Evolutionary conservation across 163 green algal species (phyloP), one percentile per base, ranked within the genome.

Genomic region (Prototheca cutis): DNA sequence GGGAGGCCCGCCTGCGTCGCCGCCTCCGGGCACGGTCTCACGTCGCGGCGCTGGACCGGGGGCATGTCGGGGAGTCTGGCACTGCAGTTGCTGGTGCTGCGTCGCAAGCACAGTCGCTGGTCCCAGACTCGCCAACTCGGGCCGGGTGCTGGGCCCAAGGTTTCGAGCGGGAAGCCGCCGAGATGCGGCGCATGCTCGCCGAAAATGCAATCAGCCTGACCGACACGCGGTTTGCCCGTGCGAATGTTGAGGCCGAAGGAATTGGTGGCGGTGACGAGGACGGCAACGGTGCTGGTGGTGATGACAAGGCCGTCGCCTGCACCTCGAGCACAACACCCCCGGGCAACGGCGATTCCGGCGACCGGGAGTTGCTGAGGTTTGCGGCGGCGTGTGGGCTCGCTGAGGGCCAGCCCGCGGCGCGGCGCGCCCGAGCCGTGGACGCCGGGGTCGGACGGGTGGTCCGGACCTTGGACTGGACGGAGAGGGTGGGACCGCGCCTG

Each of bases 351-450:
- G 36, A 68, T 47, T 36, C 5, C 49, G 66, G 34, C n/a, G 23
- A 75, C 33, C 61, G 69, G 17, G 75, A 83, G 65, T 65, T 83
- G 29, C 28, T 83, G 53, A 65, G 75, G 42, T 82, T 70, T 58
- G 72, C 65, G 28, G 36, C 36, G 19, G 56, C 58, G 24, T 64
- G 51, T 25, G 75, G 75, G 18, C 40, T 83, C 40, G 40, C 34
- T 25, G 59, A 78, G 63, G 65, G 72, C 19, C 30, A 70, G 23
- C 65, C 57, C 3, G 21, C 62, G 1, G 58, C 66, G 45, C 61
- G 62, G 34, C 65, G 67, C 8, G 68, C 60, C 2, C 55, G 51
- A n/a, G 55, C 65, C 0, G 47, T 78, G 28, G 70, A 83, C 58
- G 61, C 58, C 5, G 68, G 53, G 3, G 64, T 74, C 15, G n/a